phyloP scores from a whole-genome alignment of 805 yeast genomes.

The Metschnikowia colocasiae region DNA sequence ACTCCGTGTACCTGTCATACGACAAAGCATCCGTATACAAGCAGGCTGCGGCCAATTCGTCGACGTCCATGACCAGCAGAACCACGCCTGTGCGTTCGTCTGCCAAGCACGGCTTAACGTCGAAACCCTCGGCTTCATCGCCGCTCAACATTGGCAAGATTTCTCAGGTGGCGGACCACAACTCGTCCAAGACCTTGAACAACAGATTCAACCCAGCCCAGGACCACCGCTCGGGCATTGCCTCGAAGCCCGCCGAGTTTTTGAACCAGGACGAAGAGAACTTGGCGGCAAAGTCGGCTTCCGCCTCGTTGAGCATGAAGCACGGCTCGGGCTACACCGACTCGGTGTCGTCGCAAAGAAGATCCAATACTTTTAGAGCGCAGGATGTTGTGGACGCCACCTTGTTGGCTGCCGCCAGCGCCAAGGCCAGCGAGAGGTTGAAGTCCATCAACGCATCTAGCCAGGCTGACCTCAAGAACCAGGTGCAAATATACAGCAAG shows the following conservation, averaged over 20 bases:
- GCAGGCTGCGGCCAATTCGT: constrained; percentile 38
- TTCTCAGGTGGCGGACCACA: constrained; percentile 32
- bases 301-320: constrained; percentile 51
- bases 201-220: constrained; percentile 41
- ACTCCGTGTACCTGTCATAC: constrained; percentile 30
- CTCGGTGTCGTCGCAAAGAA: constrained; percentile 24
- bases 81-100: constrained; percentile 38
- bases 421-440: constrained; percentile 43
- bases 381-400: constrained; percentile 44
- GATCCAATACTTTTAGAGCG: constrained; percentile 37
- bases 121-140: constrained; percentile 22
- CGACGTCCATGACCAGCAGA: constrained; percentile 44
- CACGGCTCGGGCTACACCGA: constrained; percentile 29
- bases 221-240: constrained; percentile 40
- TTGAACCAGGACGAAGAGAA: constrained; percentile 40
- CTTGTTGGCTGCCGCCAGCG: constrained; percentile 46
- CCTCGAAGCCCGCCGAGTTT: constrained; percentile 25
- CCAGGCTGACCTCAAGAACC: constrained; percentile 36
- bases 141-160: constrained; percentile 35
- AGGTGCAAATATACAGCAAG: constrained; percentile 58
- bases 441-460: constrained; percentile 25
- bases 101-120: constrained; percentile 33
- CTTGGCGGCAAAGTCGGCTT: constrained; percentile 55
- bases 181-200: constrained; percentile 38
- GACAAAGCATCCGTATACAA: constrained; percentile 29